A percentile compares a stretch with the other conserved stretches of the same genome.
These are phyloP conservation scores for Styphnolobium japonicum DNA, from an alignment of 306 rosid species.

Conservation along the genomic window DNA sequence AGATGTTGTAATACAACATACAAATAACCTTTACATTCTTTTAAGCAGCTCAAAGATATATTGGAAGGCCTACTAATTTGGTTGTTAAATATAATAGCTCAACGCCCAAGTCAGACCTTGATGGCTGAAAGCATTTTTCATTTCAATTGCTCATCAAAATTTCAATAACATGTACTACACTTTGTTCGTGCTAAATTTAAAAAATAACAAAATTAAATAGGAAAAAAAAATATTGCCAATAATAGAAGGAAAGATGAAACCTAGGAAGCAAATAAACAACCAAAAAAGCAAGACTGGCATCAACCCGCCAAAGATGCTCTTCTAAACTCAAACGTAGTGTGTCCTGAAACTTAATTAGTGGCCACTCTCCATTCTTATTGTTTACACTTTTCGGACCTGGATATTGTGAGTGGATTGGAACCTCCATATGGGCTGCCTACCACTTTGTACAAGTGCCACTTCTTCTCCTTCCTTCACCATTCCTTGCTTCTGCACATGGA, in stretches of 20 bases:
- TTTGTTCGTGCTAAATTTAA: not conserved
- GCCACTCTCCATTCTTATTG: not conserved
- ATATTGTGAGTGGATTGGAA: constrained; percentile 95
- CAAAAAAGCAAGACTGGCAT: not conserved
- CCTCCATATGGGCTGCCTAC: constrained; percentile 99
- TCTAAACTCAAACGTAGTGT: not conserved
- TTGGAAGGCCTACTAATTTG: not conserved
- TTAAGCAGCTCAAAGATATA: not conserved
- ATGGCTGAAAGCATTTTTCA: not conserved
- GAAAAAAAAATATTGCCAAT: not conserved
- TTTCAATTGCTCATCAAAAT: constrained; percentile 5
- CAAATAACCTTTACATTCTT: not conserved
- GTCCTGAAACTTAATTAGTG: constrained; percentile 4
- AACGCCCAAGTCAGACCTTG: not conserved
- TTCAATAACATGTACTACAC: not conserved
- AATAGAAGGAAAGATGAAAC: constrained; percentile 2
- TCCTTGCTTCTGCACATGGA: constrained; percentile 70
- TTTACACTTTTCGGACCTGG: constrained; percentile 76
- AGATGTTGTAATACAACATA: not conserved
- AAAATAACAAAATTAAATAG: not conserved
- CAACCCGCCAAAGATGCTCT: not conserved
- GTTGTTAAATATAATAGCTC: not conserved
- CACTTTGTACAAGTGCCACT: constrained; percentile 95
- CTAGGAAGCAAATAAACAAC: not conserved
- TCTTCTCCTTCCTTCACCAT: constrained; percentile 97